Percentiles rank a stretch among this genome's conserved stretches.
Conservation (phyloP, 345 rosid species). For the Gynandropsis gynandra region DNA sequence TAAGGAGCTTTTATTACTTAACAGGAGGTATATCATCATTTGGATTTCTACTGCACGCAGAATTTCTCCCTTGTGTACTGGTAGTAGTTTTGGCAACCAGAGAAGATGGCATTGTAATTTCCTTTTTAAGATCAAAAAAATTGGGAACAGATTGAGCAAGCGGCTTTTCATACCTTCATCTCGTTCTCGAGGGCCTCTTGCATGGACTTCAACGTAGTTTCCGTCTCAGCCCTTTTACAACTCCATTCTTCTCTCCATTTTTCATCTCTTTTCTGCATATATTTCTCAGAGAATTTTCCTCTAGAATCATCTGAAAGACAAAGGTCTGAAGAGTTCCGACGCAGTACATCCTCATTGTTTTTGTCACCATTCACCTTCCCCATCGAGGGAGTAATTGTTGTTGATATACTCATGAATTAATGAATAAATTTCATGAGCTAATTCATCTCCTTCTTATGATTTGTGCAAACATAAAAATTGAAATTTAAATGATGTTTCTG, state of each 20-base stretch:
- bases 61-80: slow-evolving; percentile 45
- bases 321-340: slow-evolving; percentile 44
- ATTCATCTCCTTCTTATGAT: no score
- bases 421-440: no score
- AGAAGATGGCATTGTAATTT: slow-evolving; percentile 70
- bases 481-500: no score
- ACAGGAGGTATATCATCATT: slow-evolving; percentile 46
- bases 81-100: slow-evolving; percentile 39
- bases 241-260: slow-evolving; percentile 79
- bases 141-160: slow-evolving; percentile 64
- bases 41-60: slow-evolving; percentile 53
- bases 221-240: slow-evolving; percentile 49
- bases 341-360: slow-evolving; percentile 35
- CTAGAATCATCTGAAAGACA: slow-evolving; percentile 61
- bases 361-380: no score
- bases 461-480: no score
- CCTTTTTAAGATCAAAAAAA: slow-evolving; percentile 83
- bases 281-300: slow-evolving; percentile 61
- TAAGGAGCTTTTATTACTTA: slow-evolving; percentile 47
- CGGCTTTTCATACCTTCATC: slow-evolving; percentile 64
- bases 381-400: no score
- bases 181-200: slow-evolving; percentile 70
- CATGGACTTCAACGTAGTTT: slow-evolving; percentile 72
- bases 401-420: no score
- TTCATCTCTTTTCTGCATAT: slow-evolving; percentile 82